Evolutionary conservation across 2,329 filamentous ascomycete genomes (phyloP).

Genomic region (Pyrenophora tritici-repentis): DNA sequence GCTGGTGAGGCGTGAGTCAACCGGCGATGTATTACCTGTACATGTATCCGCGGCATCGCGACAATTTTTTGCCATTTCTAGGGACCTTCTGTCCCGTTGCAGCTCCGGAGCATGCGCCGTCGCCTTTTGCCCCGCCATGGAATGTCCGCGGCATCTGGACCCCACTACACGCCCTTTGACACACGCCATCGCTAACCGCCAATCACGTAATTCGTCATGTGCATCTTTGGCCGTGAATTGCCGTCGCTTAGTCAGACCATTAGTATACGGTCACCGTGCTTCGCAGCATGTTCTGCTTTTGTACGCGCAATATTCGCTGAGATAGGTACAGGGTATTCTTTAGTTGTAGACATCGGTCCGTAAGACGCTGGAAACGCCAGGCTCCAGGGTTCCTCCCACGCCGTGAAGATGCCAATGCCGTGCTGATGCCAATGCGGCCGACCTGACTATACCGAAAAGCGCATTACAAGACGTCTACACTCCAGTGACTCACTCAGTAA

Average conservation of each 20-base stretch:
- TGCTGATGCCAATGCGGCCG: conserved; percentile 18
- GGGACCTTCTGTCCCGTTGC: conserved; percentile 20
- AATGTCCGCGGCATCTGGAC: conserved; percentile 20
- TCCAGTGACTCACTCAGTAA: conserved; percentile 24
- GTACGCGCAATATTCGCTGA: conserved; percentile 1
- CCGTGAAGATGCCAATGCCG: conserved; percentile 23
- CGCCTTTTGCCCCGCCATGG: conserved; percentile 22
- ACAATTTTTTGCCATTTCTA: conserved; percentile 34
- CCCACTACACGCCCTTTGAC: conserved; percentile 30
- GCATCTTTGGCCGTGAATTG: conserved; percentile 28
- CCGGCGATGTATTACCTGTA: conserved; percentile 28
- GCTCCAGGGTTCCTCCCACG: conserved; percentile 18
- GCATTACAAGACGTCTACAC: conserved; percentile 1
- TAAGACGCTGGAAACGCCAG: conserved; percentile 18
- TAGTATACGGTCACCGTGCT: neutral
- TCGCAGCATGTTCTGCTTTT: neutral
- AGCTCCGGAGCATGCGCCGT: neutral
- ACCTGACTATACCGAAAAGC: conserved; percentile 7
- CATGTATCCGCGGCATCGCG: conserved; percentile 28
- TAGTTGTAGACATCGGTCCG: conserved; percentile 8
- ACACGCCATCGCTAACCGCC: conserved; percentile 21
- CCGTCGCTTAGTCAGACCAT: conserved; percentile 26
- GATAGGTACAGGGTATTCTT: conserved; percentile 1
- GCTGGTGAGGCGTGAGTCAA: conserved; percentile 26
- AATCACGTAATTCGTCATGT: conserved; percentile 18